Base-by-base conservation (phyloP, 768 basidiomycete species). In the Crassisporium funariophilum region DNA sequence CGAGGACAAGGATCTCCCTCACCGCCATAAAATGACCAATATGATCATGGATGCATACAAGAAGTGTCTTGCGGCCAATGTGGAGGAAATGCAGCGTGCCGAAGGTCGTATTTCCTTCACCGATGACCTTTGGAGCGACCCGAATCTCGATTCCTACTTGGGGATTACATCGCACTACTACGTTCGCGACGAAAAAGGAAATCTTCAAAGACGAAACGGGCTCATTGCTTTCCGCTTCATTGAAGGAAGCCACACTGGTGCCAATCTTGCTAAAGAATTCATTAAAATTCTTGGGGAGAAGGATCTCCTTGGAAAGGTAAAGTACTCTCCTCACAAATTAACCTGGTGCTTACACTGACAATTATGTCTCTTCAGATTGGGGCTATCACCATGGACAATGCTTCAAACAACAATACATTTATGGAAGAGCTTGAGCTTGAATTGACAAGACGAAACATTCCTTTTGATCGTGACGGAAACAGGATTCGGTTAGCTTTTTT, bases 321-420 rank as follows among this genome's bases (percentile, higher is more conserved):
- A 38, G 12, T 48, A n/a, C n/a, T n/a, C n/a, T n/a, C n/a, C n/a
- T n/a, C n/a, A n/a, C 25, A 6, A 34, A 25, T 40, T 15, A 34
- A 19, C 31, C 27, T 21, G n/a, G n/a, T n/a, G n/a, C n/a, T n/a
- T n/a, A n/a, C n/a, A n/a, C 16, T 17, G 17, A 49, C 6, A 27
- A 15, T 19, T n/a, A 31, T 22, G 13, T 21, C 29, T 17, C 19
- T 16, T 16, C 37, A 61, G 60, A 45, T 67, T 36, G 60, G 65
- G 1, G 41, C 45, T 35, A 55, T 68, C 23, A 71, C 67, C 1
- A 49, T 70, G 4, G 69, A 71, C 44, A 72, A 71, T 53, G 69
- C 69, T 2, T 64, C 63, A 8, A 71, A 67, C 35, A 65, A 63
- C 44, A 54, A 64, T 23, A 67, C 69, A 3, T 55, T 62, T 35